Conservation (phyloP, 352 stramenopile genomes). For the Phytopythium litorale region DNA sequence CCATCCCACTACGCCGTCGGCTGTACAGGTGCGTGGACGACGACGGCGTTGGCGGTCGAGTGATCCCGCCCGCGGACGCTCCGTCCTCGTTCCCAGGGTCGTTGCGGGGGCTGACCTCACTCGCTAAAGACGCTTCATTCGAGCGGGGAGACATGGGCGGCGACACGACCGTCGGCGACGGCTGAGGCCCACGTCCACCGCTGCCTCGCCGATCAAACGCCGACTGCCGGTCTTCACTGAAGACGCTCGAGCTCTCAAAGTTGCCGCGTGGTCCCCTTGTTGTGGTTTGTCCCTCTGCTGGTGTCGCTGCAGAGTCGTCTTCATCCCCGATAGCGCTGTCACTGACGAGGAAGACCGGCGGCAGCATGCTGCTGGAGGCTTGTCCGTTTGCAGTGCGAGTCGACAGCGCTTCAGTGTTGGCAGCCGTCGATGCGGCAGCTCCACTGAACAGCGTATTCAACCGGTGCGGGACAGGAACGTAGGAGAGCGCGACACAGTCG, state of each 20-base stretch:
- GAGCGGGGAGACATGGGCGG: constrained; percentile 4
- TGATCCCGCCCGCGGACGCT: neutral
- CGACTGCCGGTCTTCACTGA: constrained; percentile 27
- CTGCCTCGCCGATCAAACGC: constrained; percentile 9
- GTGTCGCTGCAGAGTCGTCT: neutral
- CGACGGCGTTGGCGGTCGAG: neutral
- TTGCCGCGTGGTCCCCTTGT: constrained; percentile 17
- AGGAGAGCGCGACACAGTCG: constrained; percentile 81
- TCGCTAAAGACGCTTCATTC: neutral
- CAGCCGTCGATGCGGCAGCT: constrained; percentile 14
- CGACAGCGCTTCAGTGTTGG: constrained; percentile 10
- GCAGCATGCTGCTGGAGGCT: constrained; percentile 28
- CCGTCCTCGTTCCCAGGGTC: constrained; percentile 4
- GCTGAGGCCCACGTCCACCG: neutral
- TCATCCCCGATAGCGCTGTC: constrained; percentile 51
- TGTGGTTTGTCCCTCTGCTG: constrained; percentile 21
- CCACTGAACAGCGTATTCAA: constrained; percentile 50
- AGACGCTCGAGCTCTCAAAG: constrained; percentile 25
- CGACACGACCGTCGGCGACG: neutral
- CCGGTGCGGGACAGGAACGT: constrained; percentile 75
- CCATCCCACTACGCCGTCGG: constrained; percentile 5
- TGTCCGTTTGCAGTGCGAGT: constrained; percentile 7
- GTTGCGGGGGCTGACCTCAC: constrained; percentile 4
- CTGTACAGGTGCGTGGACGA: constrained; percentile 3
- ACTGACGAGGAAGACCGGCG: constrained; percentile 81